Conservation (phyloP, 2,329 filamentous ascomycete species). For the Talaromyces sp. region DNA sequence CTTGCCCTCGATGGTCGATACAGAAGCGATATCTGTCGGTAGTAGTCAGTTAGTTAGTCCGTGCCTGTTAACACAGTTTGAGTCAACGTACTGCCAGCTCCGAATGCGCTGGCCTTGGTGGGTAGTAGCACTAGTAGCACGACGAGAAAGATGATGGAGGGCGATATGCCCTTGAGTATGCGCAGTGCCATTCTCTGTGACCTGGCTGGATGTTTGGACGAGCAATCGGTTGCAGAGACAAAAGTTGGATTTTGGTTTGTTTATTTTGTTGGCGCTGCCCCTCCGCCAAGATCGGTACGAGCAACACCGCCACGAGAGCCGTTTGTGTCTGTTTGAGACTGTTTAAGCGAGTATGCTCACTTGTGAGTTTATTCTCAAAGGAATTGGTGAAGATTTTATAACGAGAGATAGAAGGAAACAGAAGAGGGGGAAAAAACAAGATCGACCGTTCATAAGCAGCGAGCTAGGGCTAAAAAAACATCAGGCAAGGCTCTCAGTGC, state of each 20-base stretch:
- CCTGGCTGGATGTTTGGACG: background rate
- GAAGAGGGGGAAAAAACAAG: background rate
- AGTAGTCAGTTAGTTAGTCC: slow-evolving; percentile 7
- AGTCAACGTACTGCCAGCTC: slow-evolving; percentile 36
- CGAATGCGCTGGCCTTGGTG: slow-evolving; percentile 37
- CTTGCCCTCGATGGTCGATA: slow-evolving; percentile 46
- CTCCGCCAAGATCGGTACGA: slow-evolving; percentile 11
- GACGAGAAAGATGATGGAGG: slow-evolving; percentile 29
- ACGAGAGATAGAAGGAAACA: background rate
- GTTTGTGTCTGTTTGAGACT: background rate
- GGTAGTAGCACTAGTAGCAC: slow-evolving; percentile 34
- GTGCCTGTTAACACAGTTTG: background rate
- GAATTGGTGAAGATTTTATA: background rate
- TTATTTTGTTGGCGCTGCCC: background rate
- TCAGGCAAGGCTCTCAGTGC: background rate
- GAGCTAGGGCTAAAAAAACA: background rate
- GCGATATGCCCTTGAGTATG: slow-evolving; percentile 17
- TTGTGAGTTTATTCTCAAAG: background rate
- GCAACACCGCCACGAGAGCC: background rate
- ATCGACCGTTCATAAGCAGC: background rate
- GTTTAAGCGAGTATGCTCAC: background rate
- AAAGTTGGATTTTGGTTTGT: background rate
- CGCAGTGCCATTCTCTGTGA: slow-evolving; percentile 6
- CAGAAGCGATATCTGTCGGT: slow-evolving; percentile 41
- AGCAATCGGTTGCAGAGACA: background rate